phyloP scores from a whole-genome alignment of 2,329 filamentous ascomycete species.

The Phaeoacremonium minimum region DNA sequence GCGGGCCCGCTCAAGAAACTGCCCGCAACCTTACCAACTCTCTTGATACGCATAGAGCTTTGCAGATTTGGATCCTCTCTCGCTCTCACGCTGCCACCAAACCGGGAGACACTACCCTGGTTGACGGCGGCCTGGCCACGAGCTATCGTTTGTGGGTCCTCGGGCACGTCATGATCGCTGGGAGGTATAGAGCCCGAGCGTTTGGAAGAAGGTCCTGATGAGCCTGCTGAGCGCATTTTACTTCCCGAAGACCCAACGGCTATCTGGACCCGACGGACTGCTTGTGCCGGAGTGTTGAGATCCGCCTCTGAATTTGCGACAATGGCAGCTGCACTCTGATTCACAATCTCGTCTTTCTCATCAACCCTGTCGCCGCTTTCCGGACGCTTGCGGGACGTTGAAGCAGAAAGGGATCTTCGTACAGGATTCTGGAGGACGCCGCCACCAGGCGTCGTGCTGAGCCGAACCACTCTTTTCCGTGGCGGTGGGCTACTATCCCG shows the following conservation, averaged over 20 bases:
- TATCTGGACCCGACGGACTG: conserved; percentile 51
- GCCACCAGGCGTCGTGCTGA: conserved; percentile 43
- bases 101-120: conserved; percentile 49
- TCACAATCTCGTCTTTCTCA: conserved; percentile 17
- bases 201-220: conserved; percentile 28
- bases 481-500: conserved; percentile 45
- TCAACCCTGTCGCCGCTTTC: conserved; percentile 21
- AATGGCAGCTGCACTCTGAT: too few species aligned
- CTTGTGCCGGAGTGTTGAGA: conserved; percentile 50
- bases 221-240: conserved; percentile 26
- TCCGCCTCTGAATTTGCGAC: conserved; percentile 15
- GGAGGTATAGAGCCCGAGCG: conserved; percentile 28
- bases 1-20: conserved; percentile 78
- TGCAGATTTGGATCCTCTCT: conserved; percentile 63
- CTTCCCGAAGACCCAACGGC: conserved; percentile 46
- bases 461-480: conserved; percentile 52
- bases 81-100: conserved; percentile 44
- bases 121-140: conserved; percentile 40
- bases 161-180: conserved; percentile 39
- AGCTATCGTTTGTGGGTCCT: conserved; percentile 45
- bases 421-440: conserved; percentile 32
- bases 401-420: conserved; percentile 44
- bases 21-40: conserved; percentile 69
- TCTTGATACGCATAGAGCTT: conserved; percentile 73
- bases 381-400: conserved; percentile 15